A percentile compares a stretch with the other conserved stretches of the same genome.
Evolutionary conservation across 1,139 yeast genomes (phyloP).

Genomic region (Arxiozyma heterogenica): DNA sequence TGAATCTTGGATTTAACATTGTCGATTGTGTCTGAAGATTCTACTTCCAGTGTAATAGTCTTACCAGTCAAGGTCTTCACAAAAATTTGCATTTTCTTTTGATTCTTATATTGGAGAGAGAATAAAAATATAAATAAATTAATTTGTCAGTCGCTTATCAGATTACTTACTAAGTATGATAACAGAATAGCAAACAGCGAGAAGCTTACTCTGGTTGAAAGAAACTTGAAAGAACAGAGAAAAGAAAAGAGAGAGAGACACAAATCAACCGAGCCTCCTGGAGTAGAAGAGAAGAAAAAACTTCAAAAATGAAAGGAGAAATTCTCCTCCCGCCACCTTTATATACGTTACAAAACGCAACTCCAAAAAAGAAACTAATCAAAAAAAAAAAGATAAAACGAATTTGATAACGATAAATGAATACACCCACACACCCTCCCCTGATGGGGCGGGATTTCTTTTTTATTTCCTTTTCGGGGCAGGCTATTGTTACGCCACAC

Average conservation of each 20-base stretch:
- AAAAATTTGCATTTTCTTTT: slow-evolving; percentile 57
- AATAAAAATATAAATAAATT: too few relatives aligned
- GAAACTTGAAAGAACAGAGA: too few relatives aligned
- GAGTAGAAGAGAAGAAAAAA: background rate
- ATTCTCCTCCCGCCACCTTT: background rate
- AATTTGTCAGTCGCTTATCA: background rate
- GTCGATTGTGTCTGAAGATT: slow-evolving; percentile 65
- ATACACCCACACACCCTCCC: background rate
- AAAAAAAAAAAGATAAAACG: too few relatives aligned
- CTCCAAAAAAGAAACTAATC: background rate
- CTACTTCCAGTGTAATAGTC: slow-evolving; percentile 62
- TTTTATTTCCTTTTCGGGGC: background rate
- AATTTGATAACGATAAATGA: background rate
- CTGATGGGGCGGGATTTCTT: background rate
- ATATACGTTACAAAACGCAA: background rate
- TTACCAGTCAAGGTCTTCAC: slow-evolving; percentile 62
- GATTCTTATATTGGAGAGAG: too few relatives aligned
- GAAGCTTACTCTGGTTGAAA: background rate
- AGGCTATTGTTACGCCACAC: background rate
- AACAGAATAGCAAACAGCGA: background rate
- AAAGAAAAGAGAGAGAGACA: too few relatives aligned
- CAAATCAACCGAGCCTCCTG: too few relatives aligned
- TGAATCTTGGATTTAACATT: slow-evolving; percentile 96
- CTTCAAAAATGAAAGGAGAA: background rate
- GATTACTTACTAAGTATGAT: background rate